These are phyloP conservation scores for Cadophora luteo-olivacea DNA, from an alignment of 2,329 filamentous ascomycete genomes.

Conservation along the genomic window DNA sequence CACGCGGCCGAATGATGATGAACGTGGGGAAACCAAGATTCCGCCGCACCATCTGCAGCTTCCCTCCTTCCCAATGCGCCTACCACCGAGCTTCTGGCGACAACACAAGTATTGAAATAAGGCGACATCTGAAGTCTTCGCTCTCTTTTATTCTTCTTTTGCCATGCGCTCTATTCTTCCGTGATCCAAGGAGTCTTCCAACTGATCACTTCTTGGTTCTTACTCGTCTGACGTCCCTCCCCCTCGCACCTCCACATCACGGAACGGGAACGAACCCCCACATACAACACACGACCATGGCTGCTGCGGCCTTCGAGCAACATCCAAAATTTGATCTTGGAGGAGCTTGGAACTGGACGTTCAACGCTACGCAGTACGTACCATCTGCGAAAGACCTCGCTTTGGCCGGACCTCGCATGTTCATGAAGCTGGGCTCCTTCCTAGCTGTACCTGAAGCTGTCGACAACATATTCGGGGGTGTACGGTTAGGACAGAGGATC, in stretches of 20 bases:
- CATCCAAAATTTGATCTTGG: constrained; percentile 53
- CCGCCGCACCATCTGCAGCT: constrained; percentile 12
- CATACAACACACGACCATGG: constrained; percentile 33
- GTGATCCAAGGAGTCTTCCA: constrained; percentile 14
- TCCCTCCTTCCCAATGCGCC: constrained; percentile 17
- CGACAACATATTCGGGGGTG: constrained; percentile 57
- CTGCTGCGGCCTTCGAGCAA: constrained; percentile 35
- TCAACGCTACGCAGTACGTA: constrained; percentile 63
- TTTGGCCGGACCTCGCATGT: constrained; percentile 72
- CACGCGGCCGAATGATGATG: constrained; percentile 3
- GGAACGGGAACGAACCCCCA: constrained; percentile 9
- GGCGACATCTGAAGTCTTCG: neutral
- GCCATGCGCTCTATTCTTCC: constrained; percentile 23
- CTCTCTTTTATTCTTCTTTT: constrained; percentile 15
- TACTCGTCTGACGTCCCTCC: constrained; percentile 9
- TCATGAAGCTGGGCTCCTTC: constrained; percentile 71
- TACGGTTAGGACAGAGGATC: constrained; percentile 57
- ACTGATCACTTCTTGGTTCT: neutral
- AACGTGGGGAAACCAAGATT: constrained; percentile 28
- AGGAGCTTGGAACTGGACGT: constrained; percentile 59
- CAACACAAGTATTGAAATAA: neutral
- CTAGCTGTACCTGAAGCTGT: constrained; percentile 64
- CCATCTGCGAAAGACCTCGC: constrained; percentile 74
- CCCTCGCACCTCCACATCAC: neutral
- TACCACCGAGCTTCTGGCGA: constrained; percentile 16